Percentiles rank a stretch among this genome's conserved stretches.
Conservation (phyloP, 495 filamentous ascomycete species). For the Evernia prunastri region DNA sequence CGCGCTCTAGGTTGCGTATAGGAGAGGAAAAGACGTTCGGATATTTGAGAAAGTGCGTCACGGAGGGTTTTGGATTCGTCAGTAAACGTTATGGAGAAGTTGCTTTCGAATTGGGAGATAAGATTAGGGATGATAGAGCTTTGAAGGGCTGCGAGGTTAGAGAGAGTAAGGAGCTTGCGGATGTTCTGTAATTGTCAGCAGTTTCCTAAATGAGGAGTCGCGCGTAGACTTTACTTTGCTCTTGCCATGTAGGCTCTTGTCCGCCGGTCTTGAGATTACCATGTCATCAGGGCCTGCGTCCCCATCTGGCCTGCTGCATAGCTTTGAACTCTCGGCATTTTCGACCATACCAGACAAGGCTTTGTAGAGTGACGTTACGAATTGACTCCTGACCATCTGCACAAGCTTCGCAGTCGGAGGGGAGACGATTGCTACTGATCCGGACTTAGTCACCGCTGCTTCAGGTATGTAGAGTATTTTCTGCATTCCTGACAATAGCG, state of each 20-base stretch:
- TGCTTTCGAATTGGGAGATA: constrained; percentile 77
- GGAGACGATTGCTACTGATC: constrained; percentile 65
- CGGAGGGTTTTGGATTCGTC: constrained; percentile 85
- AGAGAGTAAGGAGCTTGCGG: constrained; percentile 85
- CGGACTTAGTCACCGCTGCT: constrained; percentile 56
- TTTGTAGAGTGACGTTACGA: constrained; percentile 87
- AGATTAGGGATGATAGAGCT: constrained; percentile 72
- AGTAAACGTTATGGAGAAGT: constrained; percentile 83
- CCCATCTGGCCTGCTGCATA: constrained; percentile 52
- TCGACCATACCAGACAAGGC: constrained; percentile 90
- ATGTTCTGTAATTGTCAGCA: constrained; percentile 54
- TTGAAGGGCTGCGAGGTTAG: constrained; percentile 75
- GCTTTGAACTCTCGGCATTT: constrained; percentile 71
- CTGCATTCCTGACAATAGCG: constrained; percentile 75
- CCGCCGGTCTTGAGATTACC: not conserved
- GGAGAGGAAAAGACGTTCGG: constrained; percentile 79
- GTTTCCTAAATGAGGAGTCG: not conserved
- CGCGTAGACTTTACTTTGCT: constrained; percentile 57
- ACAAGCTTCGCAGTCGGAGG: constrained; percentile 78
- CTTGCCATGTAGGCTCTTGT: constrained; percentile 15
- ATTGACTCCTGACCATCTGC: constrained; percentile 76
- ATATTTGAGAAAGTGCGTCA: constrained; percentile 83
- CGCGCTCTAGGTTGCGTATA: constrained; percentile 72
- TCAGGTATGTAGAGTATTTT: constrained; percentile 90
- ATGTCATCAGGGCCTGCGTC: constrained; percentile 25